Evolutionary conservation across 495 filamentous ascomycete species (phyloP).

Genomic region (Tetracladium setigerum): DNA sequence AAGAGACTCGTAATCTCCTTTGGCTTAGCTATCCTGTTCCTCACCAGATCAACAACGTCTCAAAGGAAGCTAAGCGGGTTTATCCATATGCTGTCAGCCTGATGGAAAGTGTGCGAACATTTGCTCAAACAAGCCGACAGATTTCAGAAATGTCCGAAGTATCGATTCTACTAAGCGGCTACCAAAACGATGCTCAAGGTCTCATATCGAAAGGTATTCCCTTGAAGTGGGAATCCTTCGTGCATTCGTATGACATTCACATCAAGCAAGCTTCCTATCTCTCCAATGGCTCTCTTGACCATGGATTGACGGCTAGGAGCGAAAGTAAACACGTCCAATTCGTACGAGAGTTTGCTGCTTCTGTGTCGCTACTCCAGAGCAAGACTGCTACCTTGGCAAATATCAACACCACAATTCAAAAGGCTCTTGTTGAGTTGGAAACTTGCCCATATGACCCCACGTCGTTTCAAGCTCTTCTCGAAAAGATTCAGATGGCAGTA

Average conservation of each 20-base stretch:
- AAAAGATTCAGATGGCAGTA: slow-evolving; percentile 77
- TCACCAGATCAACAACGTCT: slow-evolving; percentile 87
- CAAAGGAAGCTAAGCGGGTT: slow-evolving; percentile 93
- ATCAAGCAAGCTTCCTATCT: slow-evolving; percentile 56
- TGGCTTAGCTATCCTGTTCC: slow-evolving; percentile 92
- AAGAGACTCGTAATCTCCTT: slow-evolving; percentile 92
- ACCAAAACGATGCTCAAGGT: slow-evolving; percentile 76
- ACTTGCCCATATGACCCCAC: slow-evolving; percentile 71
- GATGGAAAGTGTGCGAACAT: slow-evolving; percentile 93
- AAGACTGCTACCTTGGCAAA: slow-evolving; percentile 72
- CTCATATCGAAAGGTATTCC: slow-evolving; percentile 81
- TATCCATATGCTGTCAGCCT: slow-evolving; percentile 96
- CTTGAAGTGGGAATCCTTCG: slow-evolving; percentile 92
- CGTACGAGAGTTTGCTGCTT: slow-evolving; percentile 81
- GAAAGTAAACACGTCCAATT: slow-evolving; percentile 96
- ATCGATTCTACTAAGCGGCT: slow-evolving; percentile 77
- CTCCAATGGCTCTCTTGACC: slow-evolving; percentile 53
- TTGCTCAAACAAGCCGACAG: slow-evolving; percentile 74
- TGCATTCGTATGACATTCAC: slow-evolving; percentile 90
- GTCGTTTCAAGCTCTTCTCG: slow-evolving; percentile 71
- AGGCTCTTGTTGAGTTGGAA: slow-evolving; percentile 73
- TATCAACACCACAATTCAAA: slow-evolving; percentile 78
- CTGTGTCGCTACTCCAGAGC: slow-evolving; percentile 74
- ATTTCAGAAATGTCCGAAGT: slow-evolving; percentile 81
- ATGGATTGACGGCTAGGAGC: slow-evolving; percentile 45